Evolutionary conservation across 139 green algal genomes (phyloP), one percentile per base, ranked within the genome.

Genomic region (Asterochloris erici): DNA sequence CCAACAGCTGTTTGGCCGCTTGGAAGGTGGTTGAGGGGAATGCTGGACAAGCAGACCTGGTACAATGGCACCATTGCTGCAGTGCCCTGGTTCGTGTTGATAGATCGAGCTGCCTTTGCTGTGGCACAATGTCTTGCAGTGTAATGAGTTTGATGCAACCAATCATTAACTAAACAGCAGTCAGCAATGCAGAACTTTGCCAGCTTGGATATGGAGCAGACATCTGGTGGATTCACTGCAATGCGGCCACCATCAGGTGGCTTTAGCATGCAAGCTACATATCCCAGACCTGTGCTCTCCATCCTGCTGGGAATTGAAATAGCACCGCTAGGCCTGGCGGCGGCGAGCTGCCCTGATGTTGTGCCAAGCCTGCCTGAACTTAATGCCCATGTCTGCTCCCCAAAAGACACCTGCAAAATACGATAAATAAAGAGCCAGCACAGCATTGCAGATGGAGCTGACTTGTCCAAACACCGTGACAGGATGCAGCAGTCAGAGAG

Each of bases 351-450:
- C 62, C 61, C 81, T 66, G 17, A 87, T 21, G 28, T 78, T 54
- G 19, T 61, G 68, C 84, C 84, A 87, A 9, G 74, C 84, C 38
- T 61, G 64, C 38, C 64, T 26, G 12, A 89, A 9, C 83, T 89
- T 89, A n/a, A 66, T 74, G 71, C 75, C 24, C 28, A 89, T 63
- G 80, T 85, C 83, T 60, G 82, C 78, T 16, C 54, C 73, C 86
- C 86, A 89, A 21, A 89, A 28, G 6, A 85, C 76, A 29, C 83
- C 83, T 86, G 78, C 78, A 84, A 16, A 15, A 26, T 66, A 12
- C 0, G 10, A 47, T 16, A 0, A 24, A 70, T 27, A 68, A 73
- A 4, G 19, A 21, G 69, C 78, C 62, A 63, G 16, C 27, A 54
- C 14, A 21, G 14, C 11, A 74, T 62, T 28, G 11, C 62, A 63